Conservation (phyloP, 2,329 filamentous ascomycete genomes). For the Fusarium acutatum region DNA sequence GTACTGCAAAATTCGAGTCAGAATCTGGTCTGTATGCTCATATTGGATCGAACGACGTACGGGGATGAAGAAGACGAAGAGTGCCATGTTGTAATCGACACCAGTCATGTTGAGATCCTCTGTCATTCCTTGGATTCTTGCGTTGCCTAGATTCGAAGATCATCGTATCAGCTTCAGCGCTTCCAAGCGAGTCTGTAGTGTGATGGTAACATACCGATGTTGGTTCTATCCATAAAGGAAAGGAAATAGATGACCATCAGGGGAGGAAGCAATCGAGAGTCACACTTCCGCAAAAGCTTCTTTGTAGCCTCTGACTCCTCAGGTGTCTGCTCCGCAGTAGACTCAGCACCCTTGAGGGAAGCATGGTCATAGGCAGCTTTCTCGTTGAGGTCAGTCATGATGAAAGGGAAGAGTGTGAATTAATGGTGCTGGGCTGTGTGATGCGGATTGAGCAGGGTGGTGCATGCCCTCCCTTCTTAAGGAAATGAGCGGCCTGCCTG, state of each 20-base stretch:
- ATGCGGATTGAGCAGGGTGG: too few species aligned
- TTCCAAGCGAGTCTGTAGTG: rapidly evolving
- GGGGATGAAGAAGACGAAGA: constrained; percentile 33
- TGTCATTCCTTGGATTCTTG: constrained; percentile 41
- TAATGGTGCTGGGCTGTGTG: too few species aligned
- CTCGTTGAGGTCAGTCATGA: not conserved
- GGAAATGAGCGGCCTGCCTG: not conserved
- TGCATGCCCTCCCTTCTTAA: not conserved
- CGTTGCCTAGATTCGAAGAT: constrained; percentile 6
- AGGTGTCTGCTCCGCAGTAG: not conserved
- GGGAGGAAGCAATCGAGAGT: constrained; percentile 70
- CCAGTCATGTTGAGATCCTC: constrained; percentile 22
- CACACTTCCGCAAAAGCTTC: constrained; percentile 64
- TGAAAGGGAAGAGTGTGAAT: not conserved
- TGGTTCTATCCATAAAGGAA: constrained; percentile 41
- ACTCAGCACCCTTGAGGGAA: not conserved
- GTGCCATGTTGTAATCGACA: constrained; percentile 66
- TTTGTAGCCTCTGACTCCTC: not conserved
- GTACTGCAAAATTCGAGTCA: not conserved
- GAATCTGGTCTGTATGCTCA: rapidly evolving
- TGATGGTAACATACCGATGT: constrained; percentile 20
- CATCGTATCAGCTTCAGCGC: rapidly evolving
- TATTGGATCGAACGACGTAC: not conserved
- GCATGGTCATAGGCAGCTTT: not conserved
- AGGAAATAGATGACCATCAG: constrained; percentile 37